Evolutionary conservation across 768 basidiomycete genomes (phyloP).

Genomic region (Trichaptum fuscoviolaceum): DNA sequence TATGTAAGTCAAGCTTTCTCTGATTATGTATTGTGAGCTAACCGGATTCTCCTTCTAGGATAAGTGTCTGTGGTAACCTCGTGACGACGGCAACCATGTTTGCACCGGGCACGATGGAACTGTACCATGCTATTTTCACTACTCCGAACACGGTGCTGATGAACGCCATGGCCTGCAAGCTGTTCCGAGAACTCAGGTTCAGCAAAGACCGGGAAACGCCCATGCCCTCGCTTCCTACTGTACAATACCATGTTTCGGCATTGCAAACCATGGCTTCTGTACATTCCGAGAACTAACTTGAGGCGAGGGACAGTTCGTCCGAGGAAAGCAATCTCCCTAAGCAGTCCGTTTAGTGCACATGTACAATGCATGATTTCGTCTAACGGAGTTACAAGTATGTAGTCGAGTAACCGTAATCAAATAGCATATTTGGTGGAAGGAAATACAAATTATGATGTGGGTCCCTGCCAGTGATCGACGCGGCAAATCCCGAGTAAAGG

Average conservation of each 20-base stretch:
- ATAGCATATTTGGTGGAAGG: background rate
- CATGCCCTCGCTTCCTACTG: background rate
- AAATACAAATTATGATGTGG: background rate
- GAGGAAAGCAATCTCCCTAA: background rate
- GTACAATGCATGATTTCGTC: too few species aligned
- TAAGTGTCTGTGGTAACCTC: background rate
- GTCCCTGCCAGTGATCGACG: background rate
- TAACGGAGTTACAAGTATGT: too few species aligned
- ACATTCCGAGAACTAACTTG: background rate
- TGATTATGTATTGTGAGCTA: background rate
- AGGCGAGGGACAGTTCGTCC: background rate
- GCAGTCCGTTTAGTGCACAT: background rate
- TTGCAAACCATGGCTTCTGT: background rate
- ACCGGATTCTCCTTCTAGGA: background rate
- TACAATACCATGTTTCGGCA: background rate
- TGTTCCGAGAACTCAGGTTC: slow-evolving; percentile 26
- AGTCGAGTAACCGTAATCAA: too few species aligned
- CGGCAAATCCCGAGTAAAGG: background rate
- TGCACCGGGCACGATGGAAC: background rate
- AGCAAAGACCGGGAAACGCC: slow-evolving; percentile 3
- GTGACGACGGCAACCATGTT: background rate
- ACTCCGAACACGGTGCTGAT: slow-evolving; percentile 23
- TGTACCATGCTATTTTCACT: slow-evolving; percentile 25
- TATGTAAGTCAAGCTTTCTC: background rate
- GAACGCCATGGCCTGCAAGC: slow-evolving; percentile 29